Percentiles rank a stretch among this genome's conserved stretches.
Evolutionary conservation across 169 alveolate species (phyloP).

Genomic region (Eimeria maxima): DNA sequence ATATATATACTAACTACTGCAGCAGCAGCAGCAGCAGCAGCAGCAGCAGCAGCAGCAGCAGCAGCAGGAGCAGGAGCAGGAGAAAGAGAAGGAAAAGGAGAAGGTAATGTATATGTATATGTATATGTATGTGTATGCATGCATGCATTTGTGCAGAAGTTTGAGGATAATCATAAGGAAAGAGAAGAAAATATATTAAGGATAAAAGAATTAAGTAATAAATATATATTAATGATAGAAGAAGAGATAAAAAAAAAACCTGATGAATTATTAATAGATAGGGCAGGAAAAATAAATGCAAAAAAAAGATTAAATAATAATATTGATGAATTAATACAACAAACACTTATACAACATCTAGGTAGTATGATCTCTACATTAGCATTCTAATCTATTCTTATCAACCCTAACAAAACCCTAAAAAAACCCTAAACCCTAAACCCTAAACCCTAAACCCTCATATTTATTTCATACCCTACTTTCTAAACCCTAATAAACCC

Average conservation of each 20-base stretch:
- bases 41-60: background rate
- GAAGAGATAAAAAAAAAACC: slow-evolving; percentile 97
- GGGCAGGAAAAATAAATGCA: slow-evolving; percentile 97
- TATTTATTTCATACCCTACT: too few species aligned
- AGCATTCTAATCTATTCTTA: too few species aligned
- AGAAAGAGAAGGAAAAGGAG: too few species aligned
- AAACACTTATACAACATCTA: too few species aligned
- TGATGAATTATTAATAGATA: slow-evolving; percentile 95
- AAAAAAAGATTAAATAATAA: slow-evolving; percentile 91
- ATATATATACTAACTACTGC: background rate
- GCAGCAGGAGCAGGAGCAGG: background rate
- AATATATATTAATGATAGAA: slow-evolving; percentile 96
- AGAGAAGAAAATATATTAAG: slow-evolving; percentile 91
- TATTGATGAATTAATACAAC: slow-evolving; percentile 86
- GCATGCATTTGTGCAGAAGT: background rate
- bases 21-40: background rate
- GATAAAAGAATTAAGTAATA: slow-evolving; percentile 91
- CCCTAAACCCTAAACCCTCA: too few species aligned
- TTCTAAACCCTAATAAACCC: too few species aligned
- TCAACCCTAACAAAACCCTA: too few species aligned
- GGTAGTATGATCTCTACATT: too few species aligned
- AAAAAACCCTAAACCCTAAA: too few species aligned
- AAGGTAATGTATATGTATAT: background rate
- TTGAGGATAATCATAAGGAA: slow-evolving; percentile 77
- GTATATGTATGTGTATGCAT: background rate